These are phyloP conservation scores for Acephala macrosclerotiorum DNA, from an alignment of 2,329 filamentous ascomycete species.

Conservation along the genomic window DNA sequence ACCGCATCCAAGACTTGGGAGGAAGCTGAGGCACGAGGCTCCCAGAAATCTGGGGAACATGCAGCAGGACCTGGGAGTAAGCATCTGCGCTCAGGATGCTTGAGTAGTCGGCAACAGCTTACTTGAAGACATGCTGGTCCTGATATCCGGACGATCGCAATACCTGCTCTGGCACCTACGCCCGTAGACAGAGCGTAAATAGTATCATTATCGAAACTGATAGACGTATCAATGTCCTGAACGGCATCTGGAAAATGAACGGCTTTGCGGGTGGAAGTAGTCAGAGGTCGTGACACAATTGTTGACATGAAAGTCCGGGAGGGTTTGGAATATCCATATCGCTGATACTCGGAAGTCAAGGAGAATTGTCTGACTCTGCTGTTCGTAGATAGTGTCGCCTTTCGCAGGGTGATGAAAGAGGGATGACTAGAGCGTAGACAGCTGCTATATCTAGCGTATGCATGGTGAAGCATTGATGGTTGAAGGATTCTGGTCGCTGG, in stretches of 20 bases:
- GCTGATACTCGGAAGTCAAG: neutral
- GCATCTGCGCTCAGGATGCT: conserved; percentile 17
- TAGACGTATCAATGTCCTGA: neutral
- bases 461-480: neutral
- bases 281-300: neutral
- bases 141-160: conserved; percentile 88
- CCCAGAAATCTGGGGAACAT: neutral
- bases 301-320: neutral
- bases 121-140: conserved; percentile 77
- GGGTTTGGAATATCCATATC: neutral
- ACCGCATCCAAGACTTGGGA: too few species aligned
- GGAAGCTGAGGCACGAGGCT: neutral
- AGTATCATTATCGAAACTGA: conserved; percentile 53
- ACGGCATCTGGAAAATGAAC: neutral
- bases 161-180: conserved; percentile 78
- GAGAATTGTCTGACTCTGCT: neutral
- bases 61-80: neutral
- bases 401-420: neutral
- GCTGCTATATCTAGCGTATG: neutral
- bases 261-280: neutral
- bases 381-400: neutral
- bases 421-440: neutral
- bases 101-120: conserved; percentile 38
- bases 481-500: neutral
- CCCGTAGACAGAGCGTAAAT: conserved; percentile 95